These are phyloP conservation scores for Pelargonium exstipulatum DNA, from an alignment of 441 rosid genomes.

Conservation along the genomic window DNA sequence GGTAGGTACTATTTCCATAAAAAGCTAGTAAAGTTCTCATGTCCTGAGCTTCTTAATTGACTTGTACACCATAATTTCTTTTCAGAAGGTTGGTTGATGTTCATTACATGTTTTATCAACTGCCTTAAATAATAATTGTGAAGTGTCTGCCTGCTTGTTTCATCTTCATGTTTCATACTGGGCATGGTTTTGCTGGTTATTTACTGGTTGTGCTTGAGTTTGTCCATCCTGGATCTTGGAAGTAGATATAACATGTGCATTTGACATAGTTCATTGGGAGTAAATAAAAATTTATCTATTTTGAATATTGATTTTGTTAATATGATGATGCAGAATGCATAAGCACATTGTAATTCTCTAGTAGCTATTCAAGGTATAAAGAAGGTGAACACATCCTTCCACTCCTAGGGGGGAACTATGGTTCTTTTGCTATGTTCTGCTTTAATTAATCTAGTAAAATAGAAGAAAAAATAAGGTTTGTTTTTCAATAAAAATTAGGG, in stretches of 20 bases:
- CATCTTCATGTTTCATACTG: not conserved
- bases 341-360: not conserved
- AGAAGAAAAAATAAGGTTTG: not conserved
- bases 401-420: not conserved
- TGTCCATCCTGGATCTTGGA: not conserved
- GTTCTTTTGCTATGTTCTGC: not conserved
- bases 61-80: not conserved
- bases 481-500: not conserved
- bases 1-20: not conserved
- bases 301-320: not conserved
- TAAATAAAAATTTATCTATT: not conserved
- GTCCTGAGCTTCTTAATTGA: not conserved
- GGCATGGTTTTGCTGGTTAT: too few species aligned
- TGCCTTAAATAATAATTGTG: not conserved
- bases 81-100: too few species aligned
- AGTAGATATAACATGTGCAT: not conserved
- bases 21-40: not conserved
- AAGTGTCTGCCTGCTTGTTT: not conserved
- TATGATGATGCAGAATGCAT: not conserved
- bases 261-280: not conserved
- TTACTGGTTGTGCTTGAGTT: not conserved
- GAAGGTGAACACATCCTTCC: conserved; percentile 6
- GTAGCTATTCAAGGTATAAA: conserved; percentile 5
- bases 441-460: not conserved
- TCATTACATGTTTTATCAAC: not conserved